Base-by-base conservation (phyloP, 768 basidiomycete species). In the Baorangia bicolor region DNA sequence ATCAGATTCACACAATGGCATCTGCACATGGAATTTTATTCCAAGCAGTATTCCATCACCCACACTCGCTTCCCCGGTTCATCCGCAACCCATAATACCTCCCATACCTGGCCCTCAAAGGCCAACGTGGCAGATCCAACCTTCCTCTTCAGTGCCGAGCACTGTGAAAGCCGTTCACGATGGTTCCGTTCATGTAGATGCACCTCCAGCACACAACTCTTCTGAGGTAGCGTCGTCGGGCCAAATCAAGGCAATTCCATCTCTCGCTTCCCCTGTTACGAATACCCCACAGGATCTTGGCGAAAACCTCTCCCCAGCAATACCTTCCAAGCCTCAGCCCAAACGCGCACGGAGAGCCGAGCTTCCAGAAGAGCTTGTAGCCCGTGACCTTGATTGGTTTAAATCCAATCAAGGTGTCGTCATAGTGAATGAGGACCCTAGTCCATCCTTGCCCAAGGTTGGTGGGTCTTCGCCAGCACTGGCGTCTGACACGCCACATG, bases 381-480 rank as follows among this genome's bases (percentile, higher is more conserved):
- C 68, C 14, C 70, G 69, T 35, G 70, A 71, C 38, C 58, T 71
- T 37, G 63, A 70, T 39, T 71, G 66, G 63, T 73, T 62, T 27
- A 72, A 61, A 40, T 51, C 62, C 0, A 57, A 53, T 21, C 70
- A 59, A 27, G 38, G 12, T 7, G 5, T 16, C 6, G 27, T n/a
- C 2, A 10, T 30, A 18, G 35, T 13, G 25, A 44, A 51, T 3
- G 49, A 42, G 12, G 58, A 51, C 0, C 23, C 38, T 34, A n/a
- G 9, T 18, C 14, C 23, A 33, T 25, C 58, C 9, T 33, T 42
- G 9, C 46, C 46, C 40, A 51, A 37, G 31, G 33, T 11, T 4
- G 34, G 27, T 1, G 58, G 57, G 37, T 34, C 51, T 12, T 47
- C 40, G 7, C 31, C 38, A 0, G 9, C 2, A 5, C 39, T 20